These are phyloP conservation scores for Aspergillus chevalieri DNA, from an alignment of 2,329 filamentous ascomycete genomes.

Conservation along the genomic window DNA sequence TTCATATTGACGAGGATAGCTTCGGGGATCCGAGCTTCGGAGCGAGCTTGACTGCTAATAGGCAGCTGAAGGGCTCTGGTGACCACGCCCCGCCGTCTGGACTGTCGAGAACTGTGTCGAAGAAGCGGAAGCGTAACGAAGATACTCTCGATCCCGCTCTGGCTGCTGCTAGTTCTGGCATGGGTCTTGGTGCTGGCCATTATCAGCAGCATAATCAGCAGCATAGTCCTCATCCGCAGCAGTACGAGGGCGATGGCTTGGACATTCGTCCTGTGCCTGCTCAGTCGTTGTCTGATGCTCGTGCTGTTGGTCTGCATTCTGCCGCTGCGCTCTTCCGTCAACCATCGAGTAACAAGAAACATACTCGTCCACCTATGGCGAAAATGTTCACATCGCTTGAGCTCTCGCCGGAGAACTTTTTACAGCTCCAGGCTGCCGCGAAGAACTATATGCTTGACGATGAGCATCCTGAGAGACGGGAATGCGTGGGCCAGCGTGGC, in stretches of 20 bases:
- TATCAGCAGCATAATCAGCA: conserved; percentile 21
- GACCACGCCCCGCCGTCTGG: conserved; percentile 25
- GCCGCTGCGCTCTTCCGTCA: conserved; percentile 50
- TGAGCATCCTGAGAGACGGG: conserved; percentile 49
- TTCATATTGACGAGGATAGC: conserved; percentile 35
- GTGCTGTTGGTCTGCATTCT: conserved; percentile 48
- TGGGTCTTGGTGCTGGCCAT: conserved; percentile 17
- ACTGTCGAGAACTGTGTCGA: conserved; percentile 29
- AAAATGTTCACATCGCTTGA: conserved; percentile 53
- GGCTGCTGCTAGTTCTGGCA: conserved; percentile 16
- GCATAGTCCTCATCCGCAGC: conserved; percentile 20
- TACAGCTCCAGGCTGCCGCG: conserved; percentile 50
- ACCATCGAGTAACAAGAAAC: conserved; percentile 48
- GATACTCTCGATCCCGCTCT: conserved; percentile 34
- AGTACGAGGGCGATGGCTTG: conserved; percentile 25
- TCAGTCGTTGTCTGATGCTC: conserved; percentile 39
- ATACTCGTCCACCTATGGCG: conserved; percentile 53
- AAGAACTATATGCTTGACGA: conserved; percentile 54
- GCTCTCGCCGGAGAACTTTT: conserved; percentile 51
- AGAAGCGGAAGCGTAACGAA: conserved; percentile 38
- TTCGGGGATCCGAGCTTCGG: conserved; percentile 32
- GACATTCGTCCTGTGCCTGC: conserved; percentile 33
- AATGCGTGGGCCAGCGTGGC: conserved; percentile 53
- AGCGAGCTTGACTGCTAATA: conserved; percentile 17
- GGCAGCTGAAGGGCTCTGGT: conserved; percentile 22